These are phyloP conservation scores for Cyathus striatus DNA, from an alignment of 768 basidiomycete species.

Conservation along the genomic window DNA sequence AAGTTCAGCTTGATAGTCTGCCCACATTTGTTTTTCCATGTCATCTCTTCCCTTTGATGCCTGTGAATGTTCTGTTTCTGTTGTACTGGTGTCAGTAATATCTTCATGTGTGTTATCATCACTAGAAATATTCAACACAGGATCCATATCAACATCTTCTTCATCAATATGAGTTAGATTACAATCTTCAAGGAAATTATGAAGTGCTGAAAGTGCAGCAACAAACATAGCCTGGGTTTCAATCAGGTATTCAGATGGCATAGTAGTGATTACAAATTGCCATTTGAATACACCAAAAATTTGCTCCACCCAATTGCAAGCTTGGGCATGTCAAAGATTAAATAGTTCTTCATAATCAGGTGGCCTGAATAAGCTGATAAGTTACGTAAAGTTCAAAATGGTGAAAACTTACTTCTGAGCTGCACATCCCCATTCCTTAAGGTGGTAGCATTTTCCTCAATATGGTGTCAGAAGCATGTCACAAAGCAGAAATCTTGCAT, in stretches of 20 bases:
- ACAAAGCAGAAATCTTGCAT: conserved; percentile 22
- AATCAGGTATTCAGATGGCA: conserved; percentile 13
- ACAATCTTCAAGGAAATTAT: conserved; percentile 16
- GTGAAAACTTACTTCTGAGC: conserved; percentile 6
- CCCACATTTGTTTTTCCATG: conserved; percentile 21
- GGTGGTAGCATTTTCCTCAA: conserved; percentile 22
- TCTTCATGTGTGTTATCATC: not conserved
- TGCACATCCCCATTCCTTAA: conserved; percentile 22
- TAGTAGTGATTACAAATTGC: conserved; percentile 10
- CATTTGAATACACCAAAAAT: conserved; percentile 23
- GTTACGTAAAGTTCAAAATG: no score
- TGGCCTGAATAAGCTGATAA: no score
- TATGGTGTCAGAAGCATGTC: conserved; percentile 24
- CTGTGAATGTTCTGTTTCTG: conserved; percentile 1
- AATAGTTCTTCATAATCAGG: conserved; percentile 24
- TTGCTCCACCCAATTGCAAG: conserved; percentile 21
- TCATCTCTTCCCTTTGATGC: conserved; percentile 9
- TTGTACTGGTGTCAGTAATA: not conserved
- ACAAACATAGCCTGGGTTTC: conserved; percentile 16
- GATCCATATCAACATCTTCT: not conserved
- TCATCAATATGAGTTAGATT: conserved; percentile 8
- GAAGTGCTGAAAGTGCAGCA: conserved; percentile 13
- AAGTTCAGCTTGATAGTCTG: conserved; percentile 2
- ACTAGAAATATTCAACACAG: not conserved
- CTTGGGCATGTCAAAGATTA: conserved; percentile 25